Base-by-base conservation (phyloP, 2,329 filamentous ascomycete genomes). In the Polychaeton citri region DNA sequence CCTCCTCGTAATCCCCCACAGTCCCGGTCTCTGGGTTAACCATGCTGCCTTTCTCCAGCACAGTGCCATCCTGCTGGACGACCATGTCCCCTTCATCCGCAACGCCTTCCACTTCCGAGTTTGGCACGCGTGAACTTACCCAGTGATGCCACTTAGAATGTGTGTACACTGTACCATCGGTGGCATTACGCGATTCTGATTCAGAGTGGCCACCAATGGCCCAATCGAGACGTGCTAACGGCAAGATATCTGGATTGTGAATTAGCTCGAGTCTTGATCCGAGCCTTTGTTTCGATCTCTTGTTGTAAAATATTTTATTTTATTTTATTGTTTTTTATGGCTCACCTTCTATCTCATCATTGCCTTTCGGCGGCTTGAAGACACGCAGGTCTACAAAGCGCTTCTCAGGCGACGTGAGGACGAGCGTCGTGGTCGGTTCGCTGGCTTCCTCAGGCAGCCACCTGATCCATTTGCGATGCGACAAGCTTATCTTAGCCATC, bases 351-450 rank as follows among this genome's bases (percentile, higher is more conserved):
- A n/a, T n/a, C n/a, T n/a, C n/a, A n/a, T n/a, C n/a, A n/a, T n/a
- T n/a, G n/a, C n/a, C n/a, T n/a, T n/a, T n/a, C n/a, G n/a, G n/a
- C n/a, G n/a, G n/a, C 15, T 53, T 56, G 33, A 69, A 51, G 34
- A 78, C 60, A 28, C 78, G 70, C 16, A 80, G 51, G 47, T 81
- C 78, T 24, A 81, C 69, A 49, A 78, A 81, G 24, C 62, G 66
- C 19, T 61, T 61, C 18, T 53, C 51, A 1, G 72, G 69, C 2
- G 73, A 73, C 0, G 77, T 81, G 32, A 81, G 59, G 9, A 81
- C 78, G 3, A 79, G 50, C 0, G 77, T 81, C 2, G 66, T 69
- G 0, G 77, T 81, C 12, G 72, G 72, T 52, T 81, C 77, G 34
- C 56, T 57, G n/a, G 66, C 53, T 12, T 58, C 49, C 12, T 26